phyloP scores from a whole-genome alignment of 1,139 yeast species.

The Kluyveromyces marxianus region DNA sequence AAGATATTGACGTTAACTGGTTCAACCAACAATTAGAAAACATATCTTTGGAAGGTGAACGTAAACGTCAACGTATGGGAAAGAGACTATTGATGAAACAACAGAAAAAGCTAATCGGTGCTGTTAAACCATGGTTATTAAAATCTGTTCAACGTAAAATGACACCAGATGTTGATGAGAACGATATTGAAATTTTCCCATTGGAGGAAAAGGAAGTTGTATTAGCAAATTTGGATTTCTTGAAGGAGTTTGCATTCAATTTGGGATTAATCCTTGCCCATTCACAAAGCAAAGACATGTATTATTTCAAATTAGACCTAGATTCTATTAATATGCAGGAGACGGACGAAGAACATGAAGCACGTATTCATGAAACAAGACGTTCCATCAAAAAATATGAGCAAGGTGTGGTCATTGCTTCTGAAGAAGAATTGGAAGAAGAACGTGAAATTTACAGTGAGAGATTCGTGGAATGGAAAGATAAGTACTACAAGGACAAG shows the following conservation, averaged over 20 bases:
- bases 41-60: conserved; percentile 66
- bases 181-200: conserved; percentile 41
- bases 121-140: conserved; percentile 62
- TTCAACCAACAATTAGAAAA: conserved; percentile 77
- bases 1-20: conserved; percentile 86
- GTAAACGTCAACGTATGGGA: conserved; percentile 58
- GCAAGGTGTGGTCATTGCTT: conserved; percentile 57
- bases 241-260: conserved; percentile 56
- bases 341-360: conserved; percentile 52
- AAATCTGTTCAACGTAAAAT: conserved; percentile 34
- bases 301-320: conserved; percentile 54
- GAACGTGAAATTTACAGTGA: conserved; percentile 60
- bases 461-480: conserved; percentile 78
- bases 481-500: conserved; percentile 70
- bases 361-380: conserved; percentile 35
- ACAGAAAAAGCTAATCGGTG: conserved; percentile 54
- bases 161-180: conserved; percentile 32
- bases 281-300: conserved; percentile 46
- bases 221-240: conserved; percentile 48
- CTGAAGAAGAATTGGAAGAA: conserved; percentile 53
- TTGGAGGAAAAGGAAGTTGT: conserved; percentile 39
- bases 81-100: conserved; percentile 60
- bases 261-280: conserved; percentile 61
- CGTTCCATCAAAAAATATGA: conserved; percentile 57
- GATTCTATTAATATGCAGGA: conserved; percentile 67